phyloP scores from a whole-genome alignment of 2,329 filamentous ascomycete genomes.

The Sporothrix mexicana region DNA sequence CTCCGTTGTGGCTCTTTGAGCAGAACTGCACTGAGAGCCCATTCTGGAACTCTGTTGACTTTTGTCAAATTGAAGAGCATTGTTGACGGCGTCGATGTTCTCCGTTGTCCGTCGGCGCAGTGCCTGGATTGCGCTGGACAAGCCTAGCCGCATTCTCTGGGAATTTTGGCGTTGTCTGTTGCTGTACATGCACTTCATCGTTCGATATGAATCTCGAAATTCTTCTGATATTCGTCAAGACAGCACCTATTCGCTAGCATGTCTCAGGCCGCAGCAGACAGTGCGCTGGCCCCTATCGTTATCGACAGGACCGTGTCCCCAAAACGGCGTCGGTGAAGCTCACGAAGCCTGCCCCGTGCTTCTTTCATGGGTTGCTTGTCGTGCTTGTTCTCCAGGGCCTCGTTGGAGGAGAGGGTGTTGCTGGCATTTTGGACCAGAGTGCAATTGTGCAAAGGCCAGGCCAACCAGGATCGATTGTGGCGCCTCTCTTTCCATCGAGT shows the following conservation, averaged over 20 bases:
- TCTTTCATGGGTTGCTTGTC: not conserved
- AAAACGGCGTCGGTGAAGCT: constrained; percentile 35
- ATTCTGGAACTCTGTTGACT: not conserved
- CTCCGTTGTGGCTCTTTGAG: not conserved
- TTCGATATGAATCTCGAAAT: not conserved
- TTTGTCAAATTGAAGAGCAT: not conserved
- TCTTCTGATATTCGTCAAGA: not conserved
- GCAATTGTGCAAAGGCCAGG: not conserved
- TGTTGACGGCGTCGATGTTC: constrained; percentile 1
- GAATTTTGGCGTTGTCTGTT: not conserved
- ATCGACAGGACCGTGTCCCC: constrained; percentile 1
- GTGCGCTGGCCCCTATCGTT: not conserved
- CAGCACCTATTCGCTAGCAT: not conserved
- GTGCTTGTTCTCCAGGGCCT: not conserved
- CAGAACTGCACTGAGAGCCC: not conserved
- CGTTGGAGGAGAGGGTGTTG: constrained; percentile 2
- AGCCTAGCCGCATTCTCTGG: not conserved
- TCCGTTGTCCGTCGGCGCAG: constrained; percentile 18
- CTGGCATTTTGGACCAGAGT: constrained; percentile 2
- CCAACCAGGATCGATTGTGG: constrained; percentile 17
- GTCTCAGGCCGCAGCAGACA: not conserved
- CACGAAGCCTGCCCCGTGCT: not conserved
- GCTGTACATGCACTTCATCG: not conserved
- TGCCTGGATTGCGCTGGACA: constrained; percentile 13
- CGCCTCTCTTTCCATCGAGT: not conserved